Conservation (phyloP, 1,284 basidiomycete genomes). For the Coriolopsis trogii region DNA sequence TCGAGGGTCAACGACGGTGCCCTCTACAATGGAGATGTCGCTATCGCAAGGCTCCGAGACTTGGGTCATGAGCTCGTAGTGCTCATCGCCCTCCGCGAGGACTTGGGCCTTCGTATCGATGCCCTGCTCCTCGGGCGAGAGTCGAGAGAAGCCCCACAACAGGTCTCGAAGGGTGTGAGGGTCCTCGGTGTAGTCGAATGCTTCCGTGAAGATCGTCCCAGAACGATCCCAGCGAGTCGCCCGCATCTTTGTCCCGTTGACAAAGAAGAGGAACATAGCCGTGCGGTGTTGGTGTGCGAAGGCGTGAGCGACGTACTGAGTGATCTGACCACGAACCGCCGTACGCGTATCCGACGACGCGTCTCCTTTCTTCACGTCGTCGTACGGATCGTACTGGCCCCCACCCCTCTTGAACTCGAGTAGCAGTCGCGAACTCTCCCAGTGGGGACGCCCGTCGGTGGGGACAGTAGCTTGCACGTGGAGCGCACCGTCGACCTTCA, state of each 20-base stretch:
- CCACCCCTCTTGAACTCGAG: constrained; percentile 1
- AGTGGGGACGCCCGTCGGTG: not conserved
- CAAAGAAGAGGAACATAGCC: not conserved
- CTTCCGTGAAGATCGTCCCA: constrained; percentile 9
- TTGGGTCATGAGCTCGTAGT: not conserved
- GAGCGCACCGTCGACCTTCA: not conserved
- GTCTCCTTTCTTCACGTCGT: not conserved
- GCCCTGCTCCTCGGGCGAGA: not conserved
- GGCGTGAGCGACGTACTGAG: not conserved
- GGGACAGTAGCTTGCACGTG: not conserved
- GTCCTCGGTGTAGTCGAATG: constrained; percentile 7
- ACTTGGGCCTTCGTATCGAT: not conserved
- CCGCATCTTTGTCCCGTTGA: constrained; percentile 3
- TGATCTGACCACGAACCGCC: not conserved
- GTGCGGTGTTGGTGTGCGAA: not conserved
- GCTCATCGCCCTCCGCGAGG: not conserved
- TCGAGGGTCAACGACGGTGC: not conserved
- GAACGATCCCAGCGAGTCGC: constrained; percentile 20
- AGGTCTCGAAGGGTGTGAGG: not conserved
- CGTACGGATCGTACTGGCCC: not conserved
- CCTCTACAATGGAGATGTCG: not conserved
- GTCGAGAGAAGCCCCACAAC: not conserved
- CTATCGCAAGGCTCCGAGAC: not conserved
- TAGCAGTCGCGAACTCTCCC: not conserved
- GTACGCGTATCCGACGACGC: not conserved